Base-by-base conservation (phyloP, 306 rosid genomes). In the Clitoria ternatea region DNA sequence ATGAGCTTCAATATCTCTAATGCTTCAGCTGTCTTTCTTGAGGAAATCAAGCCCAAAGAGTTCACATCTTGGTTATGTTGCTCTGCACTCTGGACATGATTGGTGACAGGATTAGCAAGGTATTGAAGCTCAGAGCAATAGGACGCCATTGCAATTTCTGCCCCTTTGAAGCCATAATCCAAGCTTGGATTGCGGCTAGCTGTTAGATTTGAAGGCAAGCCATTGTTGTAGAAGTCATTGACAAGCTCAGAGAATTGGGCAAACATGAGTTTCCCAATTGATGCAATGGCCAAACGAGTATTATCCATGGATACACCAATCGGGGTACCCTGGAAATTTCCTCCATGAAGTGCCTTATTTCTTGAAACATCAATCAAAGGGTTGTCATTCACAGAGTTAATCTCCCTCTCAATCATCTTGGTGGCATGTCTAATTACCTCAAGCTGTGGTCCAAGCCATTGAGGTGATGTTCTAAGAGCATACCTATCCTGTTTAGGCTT, bases 251-350 rank as follows among this genome's bases (percentile, higher is more conserved):
- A 83, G 70, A 92, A 92, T 39, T 92, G 98, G 4, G 98, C 98
- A 81, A 92, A 92, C 79, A 92, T 80, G 8, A 90, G 91, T 26
- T 88, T 92, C 2, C 98, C 98, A 39, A 92, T 84, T 0, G 98
- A 74, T 63, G 97, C 97, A 18, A 92, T 53, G 40, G 98, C 98
- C 2, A 92, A 49, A 1, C 98, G 84, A 0, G 97, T 85, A 85
- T 92, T 92, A 49, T 92, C 98, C 98, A 92, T 92, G 1, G 98
- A 86, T 61, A 88, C 96, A n/a, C 98, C 98, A 50, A 92, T 92
- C 0, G 98, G 97, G 0, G 98, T 92, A 0, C 98, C 98, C 20
- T 92, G 98, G 74, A 92, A 92, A 39, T 92, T 92, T 1, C 98
- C 98, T 7, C 98, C 98, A 37, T 92, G 96, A 12, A 92, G 61